Evolutionary conservation across 805 yeast species (phyloP).

Genomic region (Ogataea ganodermae): DNA sequence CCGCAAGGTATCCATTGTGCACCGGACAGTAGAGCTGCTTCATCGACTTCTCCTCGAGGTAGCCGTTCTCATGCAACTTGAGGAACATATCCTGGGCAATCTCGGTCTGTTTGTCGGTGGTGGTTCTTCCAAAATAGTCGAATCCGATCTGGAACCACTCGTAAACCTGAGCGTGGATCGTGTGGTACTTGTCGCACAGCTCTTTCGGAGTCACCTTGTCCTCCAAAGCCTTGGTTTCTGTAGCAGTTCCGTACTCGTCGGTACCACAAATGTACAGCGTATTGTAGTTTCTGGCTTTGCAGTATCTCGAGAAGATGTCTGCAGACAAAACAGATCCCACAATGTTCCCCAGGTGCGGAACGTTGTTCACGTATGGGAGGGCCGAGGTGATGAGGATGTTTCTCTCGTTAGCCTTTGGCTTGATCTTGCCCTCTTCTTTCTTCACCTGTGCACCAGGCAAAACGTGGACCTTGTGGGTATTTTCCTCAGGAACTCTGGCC

Average conservation of each 20-base stretch:
- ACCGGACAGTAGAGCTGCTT: constrained; percentile 89
- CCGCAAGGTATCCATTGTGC: constrained; percentile 92
- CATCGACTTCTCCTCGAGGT: constrained; percentile 81
- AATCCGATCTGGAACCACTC: constrained; percentile 97
- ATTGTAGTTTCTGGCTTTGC: constrained; percentile 86
- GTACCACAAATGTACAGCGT: constrained; percentile 92
- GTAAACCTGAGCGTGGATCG: constrained; percentile 84
- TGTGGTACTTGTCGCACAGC: constrained; percentile 88
- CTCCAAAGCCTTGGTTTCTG: constrained; percentile 96
- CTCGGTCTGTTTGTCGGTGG: constrained; percentile 87
- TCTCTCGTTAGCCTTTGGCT: constrained; percentile 71
- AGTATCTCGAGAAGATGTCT: constrained; percentile 88
- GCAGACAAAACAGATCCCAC: constrained; percentile 94
- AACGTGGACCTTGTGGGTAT: constrained; percentile 40
- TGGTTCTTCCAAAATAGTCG: constrained; percentile 95
- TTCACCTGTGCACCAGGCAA: constrained; percentile 20
- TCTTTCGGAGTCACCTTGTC: constrained; percentile 87
- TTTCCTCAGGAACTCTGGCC: constrained; percentile 41
- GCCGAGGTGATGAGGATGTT: constrained; percentile 94
- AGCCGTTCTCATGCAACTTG: constrained; percentile 74
- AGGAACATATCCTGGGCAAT: constrained; percentile 92
- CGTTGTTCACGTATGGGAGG: constrained; percentile 96
- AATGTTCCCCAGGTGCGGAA: constrained; percentile 97
- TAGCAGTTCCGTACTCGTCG: constrained; percentile 99
- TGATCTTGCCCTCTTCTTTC: constrained; percentile 39